Conservation (phyloP, 1,139 yeast species). For the Pichia cactophila region DNA sequence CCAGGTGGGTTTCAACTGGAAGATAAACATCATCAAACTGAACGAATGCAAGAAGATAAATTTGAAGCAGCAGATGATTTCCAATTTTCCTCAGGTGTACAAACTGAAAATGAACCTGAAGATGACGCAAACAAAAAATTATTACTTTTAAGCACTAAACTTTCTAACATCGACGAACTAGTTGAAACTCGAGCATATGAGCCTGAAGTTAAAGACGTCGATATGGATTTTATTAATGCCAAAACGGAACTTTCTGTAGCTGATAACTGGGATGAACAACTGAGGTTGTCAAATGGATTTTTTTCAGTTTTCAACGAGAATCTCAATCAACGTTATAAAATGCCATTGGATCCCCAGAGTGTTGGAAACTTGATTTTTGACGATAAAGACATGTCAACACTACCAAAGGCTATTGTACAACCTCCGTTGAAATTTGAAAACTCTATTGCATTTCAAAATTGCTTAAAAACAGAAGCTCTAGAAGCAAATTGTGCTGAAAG, state of each 20-base stretch:
- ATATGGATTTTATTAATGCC: constrained; percentile 35
- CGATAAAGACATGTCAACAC: constrained; percentile 27
- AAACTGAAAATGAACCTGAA: neutral
- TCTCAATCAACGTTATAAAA: constrained; percentile 20
- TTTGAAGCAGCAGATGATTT: neutral
- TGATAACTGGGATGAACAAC: constrained; percentile 57
- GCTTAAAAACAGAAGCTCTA: constrained; percentile 14
- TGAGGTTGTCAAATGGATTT: constrained; percentile 48
- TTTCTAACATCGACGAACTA: constrained; percentile 23
- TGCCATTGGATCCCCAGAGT: constrained; percentile 25
- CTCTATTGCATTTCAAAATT: constrained; percentile 7
- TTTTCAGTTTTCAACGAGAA: constrained; percentile 39
- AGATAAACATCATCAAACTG: neutral
- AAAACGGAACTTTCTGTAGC: constrained; percentile 42
- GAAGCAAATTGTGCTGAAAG: constrained; percentile 3
- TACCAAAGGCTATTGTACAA: constrained; percentile 9
- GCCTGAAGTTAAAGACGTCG: constrained; percentile 43
- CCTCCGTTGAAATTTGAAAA: constrained; percentile 9
- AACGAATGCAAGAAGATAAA: neutral
- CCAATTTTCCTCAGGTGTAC: neutral
- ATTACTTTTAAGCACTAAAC: neutral
- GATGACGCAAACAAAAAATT: neutral
- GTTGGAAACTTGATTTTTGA: constrained; percentile 52
- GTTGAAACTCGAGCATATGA: constrained; percentile 62
- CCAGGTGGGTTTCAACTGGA: constrained; percentile 21